Percentiles rank a stretch among this genome's conserved stretches.
Evolutionary conservation across 768 basidiomycete species (phyloP).

Genomic region (Leucogyrophana mollusca): DNA sequence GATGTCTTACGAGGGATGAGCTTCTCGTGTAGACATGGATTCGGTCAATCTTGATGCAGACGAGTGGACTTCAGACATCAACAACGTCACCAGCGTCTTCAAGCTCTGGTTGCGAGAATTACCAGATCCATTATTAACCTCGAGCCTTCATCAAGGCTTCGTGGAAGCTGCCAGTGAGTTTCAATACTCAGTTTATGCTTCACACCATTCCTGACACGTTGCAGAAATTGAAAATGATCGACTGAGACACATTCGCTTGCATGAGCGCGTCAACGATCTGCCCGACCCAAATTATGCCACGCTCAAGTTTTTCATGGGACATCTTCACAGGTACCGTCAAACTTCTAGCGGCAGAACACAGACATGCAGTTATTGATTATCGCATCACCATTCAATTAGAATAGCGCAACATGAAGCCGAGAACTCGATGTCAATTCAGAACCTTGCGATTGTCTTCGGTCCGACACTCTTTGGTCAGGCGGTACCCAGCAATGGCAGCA

Average conservation of each 20-base stretch:
- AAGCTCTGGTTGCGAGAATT: slow-evolving; percentile 97
- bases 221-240: slow-evolving; percentile 92
- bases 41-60: slow-evolving; percentile 82
- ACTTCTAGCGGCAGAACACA: background rate
- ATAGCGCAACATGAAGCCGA: slow-evolving; percentile 70
- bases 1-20: slow-evolving; percentile 18
- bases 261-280: slow-evolving; percentile 96
- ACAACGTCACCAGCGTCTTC: slow-evolving; percentile 90
- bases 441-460: slow-evolving; percentile 95
- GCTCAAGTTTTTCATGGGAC: slow-evolving; percentile 92
- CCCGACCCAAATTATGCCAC: slow-evolving; percentile 99
- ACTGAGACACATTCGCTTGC: slow-evolving; percentile 90
- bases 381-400: slow-evolving; percentile 36
- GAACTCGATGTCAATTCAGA: slow-evolving; percentile 92
- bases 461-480: slow-evolving; percentile 89
- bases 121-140: slow-evolving; percentile 90
- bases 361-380: background rate
- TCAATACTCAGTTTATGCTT: background rate
- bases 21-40: slow-evolving; percentile 64
- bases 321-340: slow-evolving; percentile 74
- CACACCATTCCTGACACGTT: background rate
- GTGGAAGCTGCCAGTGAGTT: slow-evolving; percentile 90
- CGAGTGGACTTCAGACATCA: slow-evolving; percentile 94
- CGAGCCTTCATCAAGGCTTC: slow-evolving; percentile 83
- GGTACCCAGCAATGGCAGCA: slow-evolving; percentile 42